A percentile compares a stretch with the other conserved stretches of the same genome.
phyloP scores from a whole-genome alignment of 129 eudicot species.

The Flaveria bidentis region DNA sequence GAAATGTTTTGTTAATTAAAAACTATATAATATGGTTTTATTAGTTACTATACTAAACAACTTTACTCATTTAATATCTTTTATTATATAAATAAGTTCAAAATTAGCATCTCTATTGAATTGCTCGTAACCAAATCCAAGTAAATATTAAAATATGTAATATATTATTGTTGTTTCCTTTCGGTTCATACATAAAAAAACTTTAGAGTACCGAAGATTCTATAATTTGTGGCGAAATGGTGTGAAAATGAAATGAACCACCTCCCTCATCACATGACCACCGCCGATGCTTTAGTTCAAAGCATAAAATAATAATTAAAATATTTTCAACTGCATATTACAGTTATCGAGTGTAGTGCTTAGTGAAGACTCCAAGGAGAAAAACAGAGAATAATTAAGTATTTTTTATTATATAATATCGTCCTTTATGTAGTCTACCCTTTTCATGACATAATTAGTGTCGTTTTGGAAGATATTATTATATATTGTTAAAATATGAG shows the following conservation, averaged over 20 bases:
- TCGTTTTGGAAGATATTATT: neutral
- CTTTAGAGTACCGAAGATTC: slow-evolving; percentile 45
- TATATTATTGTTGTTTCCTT: neutral
- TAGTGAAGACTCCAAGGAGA: slow-evolving; percentile 60
- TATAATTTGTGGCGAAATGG: slow-evolving; percentile 19
- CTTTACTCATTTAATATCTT: no score
- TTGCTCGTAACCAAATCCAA: neutral
- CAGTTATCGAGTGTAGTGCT: slow-evolving; percentile 31
- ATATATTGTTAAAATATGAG: neutral
- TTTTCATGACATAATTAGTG: slow-evolving; percentile 26
- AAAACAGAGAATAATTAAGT: slow-evolving; percentile 55
- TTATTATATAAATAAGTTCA: no score
- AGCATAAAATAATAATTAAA: slow-evolving; percentile 18
- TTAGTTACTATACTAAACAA: no score
- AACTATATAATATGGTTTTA: no score
- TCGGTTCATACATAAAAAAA: neutral
- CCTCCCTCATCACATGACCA: slow-evolving; percentile 70
- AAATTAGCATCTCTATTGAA: neutral
- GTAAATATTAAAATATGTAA: neutral
- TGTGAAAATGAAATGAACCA: slow-evolving; percentile 39
- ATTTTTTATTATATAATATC: slow-evolving; percentile 9
- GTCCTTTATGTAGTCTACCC: neutral
- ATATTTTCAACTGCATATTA: slow-evolving; percentile 16
- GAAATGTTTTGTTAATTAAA: no score
- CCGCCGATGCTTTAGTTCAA: slow-evolving; percentile 48